A percentile compares a stretch with the other conserved stretches of the same genome.
Evolutionary conservation across 139 green algal genomes (phyloP).

Genomic region (Picochlorum sp.): DNA sequence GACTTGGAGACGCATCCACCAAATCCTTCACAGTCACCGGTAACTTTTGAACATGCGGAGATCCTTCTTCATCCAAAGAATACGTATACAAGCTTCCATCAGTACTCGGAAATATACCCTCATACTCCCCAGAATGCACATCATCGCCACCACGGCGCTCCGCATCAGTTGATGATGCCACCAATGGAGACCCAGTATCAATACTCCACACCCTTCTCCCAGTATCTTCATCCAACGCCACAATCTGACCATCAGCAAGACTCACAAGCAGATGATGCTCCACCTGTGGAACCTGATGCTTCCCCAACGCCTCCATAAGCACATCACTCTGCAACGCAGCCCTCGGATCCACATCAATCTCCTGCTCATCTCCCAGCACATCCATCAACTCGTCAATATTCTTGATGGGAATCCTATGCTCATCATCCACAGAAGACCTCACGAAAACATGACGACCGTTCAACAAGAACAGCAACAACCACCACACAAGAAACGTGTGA

Average conservation of each 20-base stretch:
- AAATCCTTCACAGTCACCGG: constrained; percentile 74
- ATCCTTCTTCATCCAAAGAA: background rate
- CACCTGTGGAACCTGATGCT: background rate
- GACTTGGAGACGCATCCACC: constrained; percentile 65
- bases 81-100: constrained; percentile 85
- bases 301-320: background rate
- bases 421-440: background rate
- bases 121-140: background rate
- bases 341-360: background rate
- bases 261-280: constrained; percentile 53
- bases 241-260: constrained; percentile 71
- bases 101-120: constrained; percentile 74
- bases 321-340: background rate
- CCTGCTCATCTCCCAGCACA: background rate
- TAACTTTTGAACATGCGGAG: constrained; percentile 51
- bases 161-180: constrained; percentile 30
- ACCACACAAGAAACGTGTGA: too few relatives aligned
- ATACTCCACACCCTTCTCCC: constrained; percentile 68
- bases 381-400: background rate
- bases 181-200: constrained; percentile 64
- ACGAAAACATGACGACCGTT: background rate
- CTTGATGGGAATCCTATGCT: background rate
- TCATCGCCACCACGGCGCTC: background rate
- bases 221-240: constrained; percentile 52
- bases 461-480: too few relatives aligned